Base-by-base conservation (phyloP, 768 basidiomycete genomes). In the Phaeolepiota aurea region DNA sequence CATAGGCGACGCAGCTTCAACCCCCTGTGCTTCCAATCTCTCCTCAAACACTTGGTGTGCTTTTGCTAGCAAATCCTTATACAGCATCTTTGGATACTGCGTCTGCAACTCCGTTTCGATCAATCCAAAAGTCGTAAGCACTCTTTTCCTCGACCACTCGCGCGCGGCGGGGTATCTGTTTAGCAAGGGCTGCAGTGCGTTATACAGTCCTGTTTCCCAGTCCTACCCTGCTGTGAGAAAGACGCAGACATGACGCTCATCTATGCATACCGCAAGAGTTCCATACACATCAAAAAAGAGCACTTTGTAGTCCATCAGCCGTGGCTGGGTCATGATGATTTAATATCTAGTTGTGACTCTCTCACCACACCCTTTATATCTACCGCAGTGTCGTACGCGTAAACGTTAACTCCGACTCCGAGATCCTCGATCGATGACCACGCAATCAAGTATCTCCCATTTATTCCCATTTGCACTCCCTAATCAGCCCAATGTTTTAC, bases 251-350 rank as follows among this genome's bases (percentile, higher is more conserved):
- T 25, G 18, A 7, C 14, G 14, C 20, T 5, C 19, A 9, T 3
- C 5, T 3, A 34, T 5, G 55, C 66, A 38, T 55, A 77, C 78
- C 32, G 76, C 61, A 37, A 87, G 73, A 1, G 86, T 88, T 3
- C 80, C 85, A 46, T 87, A 87, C 44, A 83, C 79, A 48, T 89
- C 86, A 53, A 85, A 83, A 36, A 85, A 63, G 32, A 87, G 68
- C 16, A 70, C 71, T 53, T 69, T 68, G 57, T 65, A 63, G 52
- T 71, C 64, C 4, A 63, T 65, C 14, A 76, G 49, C n/a, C n/a
- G n/a, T n/a, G n/a, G n/a, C n/a, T n/a, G n/a, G n/a, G n/a, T n/a
- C n/a, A n/a, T n/a, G n/a, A n/a, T n/a, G n/a, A n/a, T n/a, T n/a
- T n/a, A n/a, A n/a, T n/a, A n/a, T n/a, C n/a, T n/a, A n/a, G n/a